Base-by-base conservation (phyloP, 1,139 yeast genomes). In the Scheffersomyces illinoinensis region DNA sequence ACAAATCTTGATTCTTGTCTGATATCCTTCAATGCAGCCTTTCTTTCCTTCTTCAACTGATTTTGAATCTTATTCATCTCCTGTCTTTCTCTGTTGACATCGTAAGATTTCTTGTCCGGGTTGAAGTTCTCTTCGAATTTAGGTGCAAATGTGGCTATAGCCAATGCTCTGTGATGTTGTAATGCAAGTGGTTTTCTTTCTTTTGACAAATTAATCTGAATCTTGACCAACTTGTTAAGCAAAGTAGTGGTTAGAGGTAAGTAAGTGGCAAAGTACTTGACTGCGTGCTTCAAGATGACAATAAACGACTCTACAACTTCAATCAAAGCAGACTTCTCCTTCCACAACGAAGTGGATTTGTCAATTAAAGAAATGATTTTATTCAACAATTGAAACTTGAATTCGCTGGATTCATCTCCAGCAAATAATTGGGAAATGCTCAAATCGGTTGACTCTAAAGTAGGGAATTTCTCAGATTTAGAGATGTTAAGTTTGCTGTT, bases 61-160 rank as follows among this genome's bases (percentile, higher is more conserved):
- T 89, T 87, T 77, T 85, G 87, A 78, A 95, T 85, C 82, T 95
- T 95, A 72, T 83, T 83, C 66, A 91, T 76, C 72, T 95, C 98
- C 66, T 89, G 91, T 73, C 96, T 85, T 61, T 89, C 88, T 65
- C 87, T 82, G 72, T 93, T 90, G 58, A 89, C 85, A 72, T 93
- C 98, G 73, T 93, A 91, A 17, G 97, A 90, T 76, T 91, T 92
- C 85, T 89, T 91, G 71, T 92, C 98, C 60, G 98, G 97, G 77
- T 93, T 93, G 84, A 89, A 96, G 79, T 93, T 92, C 70, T 92
- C 98, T 76, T 93, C 98, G 71, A 90, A 96, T 76, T 91, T 89
- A 64, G 99, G 99, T 52, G 93, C 90, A 70, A 83, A 85, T 1
- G 97, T 85, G 54, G 95, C 89, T 68, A 96, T 90, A 4, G 97